Percentiles rank a stretch among this genome's conserved stretches.
These are phyloP conservation scores for Citrus sinensis DNA, from an alignment of 345 rosid species.

Conservation along the genomic window DVS_A1.0 CM039164.1:23865001-23865500, in stretches of 20 bases:
- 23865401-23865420: background rate
- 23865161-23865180: constrained; percentile 96
- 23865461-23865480: background rate
- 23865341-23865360: background rate
- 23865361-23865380: background rate
- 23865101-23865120: constrained; percentile 64
- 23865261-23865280: background rate
- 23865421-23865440: background rate
- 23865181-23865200: constrained; percentile 79
- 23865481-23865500: background rate
- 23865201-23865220: constrained; percentile 92
- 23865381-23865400: background rate
- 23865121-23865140: constrained; percentile 69
- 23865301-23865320: background rate
- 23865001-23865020: background rate
- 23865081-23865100: background rate
- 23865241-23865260: background rate
- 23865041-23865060: background rate
- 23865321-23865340: background rate
- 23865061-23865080: background rate
- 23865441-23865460: background rate
- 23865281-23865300: background rate
- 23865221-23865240: constrained; percentile 84
- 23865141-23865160: constrained; percentile 87
- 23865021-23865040: background rate